phyloP scores from a whole-genome alignment of 371 early-diverging fungal genomes.

The Mucor sp. region DNA sequence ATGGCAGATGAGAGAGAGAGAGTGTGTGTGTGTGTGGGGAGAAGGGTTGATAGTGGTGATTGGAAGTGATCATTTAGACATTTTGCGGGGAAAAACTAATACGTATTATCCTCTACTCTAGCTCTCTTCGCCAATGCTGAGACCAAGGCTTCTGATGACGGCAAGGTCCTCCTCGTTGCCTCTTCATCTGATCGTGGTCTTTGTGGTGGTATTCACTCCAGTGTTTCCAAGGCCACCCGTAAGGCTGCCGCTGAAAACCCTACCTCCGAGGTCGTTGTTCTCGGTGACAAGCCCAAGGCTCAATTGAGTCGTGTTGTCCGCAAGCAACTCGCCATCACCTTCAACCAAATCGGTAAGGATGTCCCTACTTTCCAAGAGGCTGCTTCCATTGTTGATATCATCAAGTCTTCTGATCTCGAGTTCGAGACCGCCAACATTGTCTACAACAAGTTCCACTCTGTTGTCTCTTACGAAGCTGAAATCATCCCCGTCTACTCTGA shows the following conservation, averaged over 20 bases:
- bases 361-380: conserved; percentile 92
- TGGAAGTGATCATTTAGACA: background rate
- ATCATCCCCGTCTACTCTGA: conserved; percentile 67
- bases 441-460: conserved; percentile 94
- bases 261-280: conserved; percentile 64
- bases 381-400: conserved; percentile 77
- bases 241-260: conserved; percentile 59
- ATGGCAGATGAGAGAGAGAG: background rate
- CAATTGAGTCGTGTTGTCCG: conserved; percentile 83
- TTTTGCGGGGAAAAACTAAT: conserved; percentile 6
- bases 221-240: conserved; percentile 88
- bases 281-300: conserved; percentile 95
- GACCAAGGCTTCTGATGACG: conserved; percentile 61
- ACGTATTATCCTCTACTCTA: conserved; percentile 27
- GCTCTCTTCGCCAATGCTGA: conserved; percentile 84
- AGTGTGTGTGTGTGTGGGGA: background rate
- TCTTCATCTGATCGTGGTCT: conserved; percentile 97
- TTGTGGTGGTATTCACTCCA: conserved; percentile 98
- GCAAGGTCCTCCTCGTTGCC: conserved; percentile 74
- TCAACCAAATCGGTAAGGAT: conserved; percentile 92
- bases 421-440: conserved; percentile 80
- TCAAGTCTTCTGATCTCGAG: conserved; percentile 66
- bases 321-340: conserved; percentile 73
- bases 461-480: conserved; percentile 91
- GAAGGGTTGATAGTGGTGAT: background rate